phyloP scores from a whole-genome alignment of 306 rosid genomes.

The Cajanus cajan region DNA sequence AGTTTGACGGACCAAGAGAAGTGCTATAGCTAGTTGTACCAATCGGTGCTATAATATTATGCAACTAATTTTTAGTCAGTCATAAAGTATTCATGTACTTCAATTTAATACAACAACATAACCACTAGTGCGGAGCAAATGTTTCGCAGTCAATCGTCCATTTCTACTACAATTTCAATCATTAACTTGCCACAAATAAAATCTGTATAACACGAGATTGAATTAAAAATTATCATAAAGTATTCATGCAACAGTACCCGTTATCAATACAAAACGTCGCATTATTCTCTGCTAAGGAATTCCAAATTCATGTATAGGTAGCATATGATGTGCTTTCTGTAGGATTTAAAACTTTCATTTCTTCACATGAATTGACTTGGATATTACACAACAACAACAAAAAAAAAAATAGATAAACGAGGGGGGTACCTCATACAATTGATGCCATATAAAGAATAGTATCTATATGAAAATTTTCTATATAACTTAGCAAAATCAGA shows the following conservation, averaged over 20 bases:
- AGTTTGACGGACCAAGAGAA: too few relatives aligned
- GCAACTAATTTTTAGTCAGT: too few relatives aligned
- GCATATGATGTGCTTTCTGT: constrained; percentile 18
- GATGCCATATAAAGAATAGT: constrained; percentile 55
- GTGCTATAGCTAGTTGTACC: too few relatives aligned
- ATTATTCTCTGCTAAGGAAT: neutral
- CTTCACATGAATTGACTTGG: constrained; percentile 26
- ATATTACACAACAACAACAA: constrained; percentile 27
- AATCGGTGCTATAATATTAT: too few relatives aligned
- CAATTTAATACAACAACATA: neutral
- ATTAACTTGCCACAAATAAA: neutral
- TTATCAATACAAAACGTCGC: neutral
- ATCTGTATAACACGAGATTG: neutral
- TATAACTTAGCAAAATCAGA: constrained; percentile 56
- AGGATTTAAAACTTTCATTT: constrained; percentile 19
- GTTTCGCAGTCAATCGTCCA: neutral
- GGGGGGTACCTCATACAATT: constrained; percentile 41
- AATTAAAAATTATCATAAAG: neutral
- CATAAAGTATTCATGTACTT: too few relatives aligned
- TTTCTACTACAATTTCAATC: neutral
- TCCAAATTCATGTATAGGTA: neutral
- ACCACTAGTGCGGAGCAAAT: neutral
- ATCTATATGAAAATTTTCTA: constrained; percentile 50
- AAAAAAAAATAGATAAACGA: neutral
- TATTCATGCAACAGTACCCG: neutral